Evolutionary conservation across 495 filamentous ascomycete species (phyloP).

Genomic region (Delitschia confertaspora): DNA sequence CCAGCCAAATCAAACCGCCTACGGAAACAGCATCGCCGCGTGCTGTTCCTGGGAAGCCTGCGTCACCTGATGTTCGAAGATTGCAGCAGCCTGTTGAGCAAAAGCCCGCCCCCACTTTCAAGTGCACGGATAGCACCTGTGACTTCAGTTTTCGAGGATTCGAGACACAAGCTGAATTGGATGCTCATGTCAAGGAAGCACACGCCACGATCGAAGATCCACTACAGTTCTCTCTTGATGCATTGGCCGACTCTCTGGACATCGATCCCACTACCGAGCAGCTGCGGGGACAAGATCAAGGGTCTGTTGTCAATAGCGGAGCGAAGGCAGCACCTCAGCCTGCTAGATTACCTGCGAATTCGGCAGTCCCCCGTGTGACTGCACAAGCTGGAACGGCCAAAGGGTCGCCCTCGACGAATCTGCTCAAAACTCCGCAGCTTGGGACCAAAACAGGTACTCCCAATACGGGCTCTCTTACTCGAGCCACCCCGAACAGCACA

Average conservation of each 20-base stretch:
- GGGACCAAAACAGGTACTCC: constrained; percentile 23
- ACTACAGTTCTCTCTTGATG: constrained; percentile 42
- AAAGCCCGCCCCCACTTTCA: constrained; percentile 37
- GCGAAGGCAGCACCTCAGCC: constrained; percentile 19
- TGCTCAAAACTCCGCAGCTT: constrained; percentile 26
- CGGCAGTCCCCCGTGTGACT: constrained; percentile 21
- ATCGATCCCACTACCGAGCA: constrained; percentile 35
- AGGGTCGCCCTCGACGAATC: constrained; percentile 18
- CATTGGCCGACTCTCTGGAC: constrained; percentile 40
- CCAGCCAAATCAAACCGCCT: constrained; percentile 25
- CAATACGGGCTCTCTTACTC: constrained; percentile 14
- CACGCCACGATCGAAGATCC: constrained; percentile 48
- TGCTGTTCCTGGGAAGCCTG: constrained; percentile 34
- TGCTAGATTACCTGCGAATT: constrained; percentile 21
- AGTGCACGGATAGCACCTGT: constrained; percentile 41
- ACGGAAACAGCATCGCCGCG: constrained; percentile 41
- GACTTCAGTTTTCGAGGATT: constrained; percentile 44
- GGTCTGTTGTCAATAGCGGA: constrained; percentile 17
- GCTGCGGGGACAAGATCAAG: constrained; percentile 23
- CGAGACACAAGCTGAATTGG: constrained; percentile 44
- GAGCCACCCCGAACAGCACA: constrained; percentile 15
- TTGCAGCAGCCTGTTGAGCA: constrained; percentile 27
- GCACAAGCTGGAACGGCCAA: constrained; percentile 20
- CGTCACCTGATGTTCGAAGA: constrained; percentile 39
- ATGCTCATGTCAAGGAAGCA: constrained; percentile 45